Evolutionary conservation across 495 filamentous ascomycete species (phyloP).

Genomic region (Penicillium mononematosum): DNA sequence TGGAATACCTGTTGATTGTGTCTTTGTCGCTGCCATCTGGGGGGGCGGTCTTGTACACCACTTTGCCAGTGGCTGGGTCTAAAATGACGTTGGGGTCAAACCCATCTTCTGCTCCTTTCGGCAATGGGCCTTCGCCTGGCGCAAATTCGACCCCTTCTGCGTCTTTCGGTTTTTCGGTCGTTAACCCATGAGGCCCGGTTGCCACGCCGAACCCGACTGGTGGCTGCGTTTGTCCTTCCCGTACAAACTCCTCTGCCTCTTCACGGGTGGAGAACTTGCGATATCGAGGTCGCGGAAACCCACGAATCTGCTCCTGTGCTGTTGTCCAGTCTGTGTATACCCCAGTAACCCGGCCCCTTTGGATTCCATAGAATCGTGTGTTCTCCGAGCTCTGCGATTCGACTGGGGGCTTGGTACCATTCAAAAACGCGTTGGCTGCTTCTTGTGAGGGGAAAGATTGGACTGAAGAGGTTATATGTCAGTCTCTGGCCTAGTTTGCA

Average conservation of each 20-base stretch:
- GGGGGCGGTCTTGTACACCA: constrained; percentile 56
- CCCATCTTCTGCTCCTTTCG: constrained; percentile 56
- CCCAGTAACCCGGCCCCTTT: constrained; percentile 73
- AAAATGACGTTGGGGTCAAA: constrained; percentile 60
- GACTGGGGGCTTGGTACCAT: constrained; percentile 51
- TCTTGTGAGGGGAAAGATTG: constrained; percentile 76
- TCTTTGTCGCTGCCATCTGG: constrained; percentile 49
- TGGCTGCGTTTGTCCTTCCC: constrained; percentile 39
- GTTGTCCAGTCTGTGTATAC: constrained; percentile 87
- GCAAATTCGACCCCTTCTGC: constrained; percentile 48
- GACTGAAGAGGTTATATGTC: constrained; percentile 47
- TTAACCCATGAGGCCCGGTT: constrained; percentile 31
- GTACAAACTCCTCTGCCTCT: constrained; percentile 77
- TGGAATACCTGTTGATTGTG: constrained; percentile 35
- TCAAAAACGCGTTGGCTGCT: constrained; percentile 77
- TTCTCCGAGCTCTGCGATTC: constrained; percentile 27
- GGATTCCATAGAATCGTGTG: constrained; percentile 77
- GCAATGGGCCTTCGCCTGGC: constrained; percentile 55
- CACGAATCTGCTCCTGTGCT: constrained; percentile 73
- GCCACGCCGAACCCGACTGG: constrained; percentile 27
- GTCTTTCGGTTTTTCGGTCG: constrained; percentile 31
- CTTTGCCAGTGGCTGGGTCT: constrained; percentile 55
- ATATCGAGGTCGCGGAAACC: constrained; percentile 74
- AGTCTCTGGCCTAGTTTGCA: constrained; percentile 8
- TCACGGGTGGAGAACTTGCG: constrained; percentile 73